Base-by-base conservation (phyloP, 2,329 filamentous ascomycete genomes). In the Cladosporium halotolerans region DNA sequence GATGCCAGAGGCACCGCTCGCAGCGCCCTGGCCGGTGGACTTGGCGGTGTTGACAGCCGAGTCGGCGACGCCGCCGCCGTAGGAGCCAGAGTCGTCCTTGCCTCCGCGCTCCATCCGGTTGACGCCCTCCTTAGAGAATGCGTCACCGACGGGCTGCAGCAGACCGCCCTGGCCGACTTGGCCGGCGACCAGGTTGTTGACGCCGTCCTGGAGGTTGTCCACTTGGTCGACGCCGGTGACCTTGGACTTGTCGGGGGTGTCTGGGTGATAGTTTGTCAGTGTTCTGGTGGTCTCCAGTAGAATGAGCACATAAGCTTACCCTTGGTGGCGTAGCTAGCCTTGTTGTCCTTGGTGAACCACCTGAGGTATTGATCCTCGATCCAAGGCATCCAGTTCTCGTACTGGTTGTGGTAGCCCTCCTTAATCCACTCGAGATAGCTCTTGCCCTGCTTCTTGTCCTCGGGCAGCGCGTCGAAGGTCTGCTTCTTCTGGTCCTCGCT, bases 271-370 rank as follows among this genome's bases (percentile, higher is more conserved):
- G 8, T 36, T n/a, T 9, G 39, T 42, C 9, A 42, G 40, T 18
- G 9, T n/a, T 6, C 19, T 42, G 40, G 18, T 23, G 6, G 4
- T 9, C 6, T 18, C 4, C 13, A n/a, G 5, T 36, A 36, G 9
- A 9, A 4, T 28, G 23, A 41, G 19, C 8, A 18, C 39, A 41
- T 6, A 4, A 39, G 68, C 72, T 33, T 68, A 87, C 85, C 78
- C 70, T 85, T 88, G 1, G 84, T 78, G 5, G 81, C 75, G 63
- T 89, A 89, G 66, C 80, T 84, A 4, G 84, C 80, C 71, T 89
- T 88, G 76, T 89, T 89, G 65, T 88, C 84, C 58, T 84, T 85
- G 62, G 84, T 86, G 69, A 88, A 88, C 76, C 81, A 88, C 49
- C 77, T 76, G 28, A 89, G 77, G 67, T 87, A 88, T 55, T 82